A percentile compares a stretch with the other conserved stretches of the same genome.
These are phyloP conservation scores for Cornus controversa DNA, from an alignment of 148 eudicot species.

Conservation along the genomic window DNA sequence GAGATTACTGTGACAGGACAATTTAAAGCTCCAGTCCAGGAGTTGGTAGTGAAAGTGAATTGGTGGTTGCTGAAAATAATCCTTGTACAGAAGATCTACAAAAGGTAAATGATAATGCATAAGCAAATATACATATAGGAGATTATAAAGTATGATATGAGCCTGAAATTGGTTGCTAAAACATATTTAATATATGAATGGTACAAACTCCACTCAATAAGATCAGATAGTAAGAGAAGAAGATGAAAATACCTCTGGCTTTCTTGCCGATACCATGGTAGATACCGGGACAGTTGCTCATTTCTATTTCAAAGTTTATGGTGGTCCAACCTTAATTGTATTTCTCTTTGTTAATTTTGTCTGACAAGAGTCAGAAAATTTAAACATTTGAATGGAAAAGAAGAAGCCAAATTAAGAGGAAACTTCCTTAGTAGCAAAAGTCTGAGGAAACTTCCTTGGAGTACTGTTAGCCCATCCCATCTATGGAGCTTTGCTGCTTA, in stretches of 20 bases:
- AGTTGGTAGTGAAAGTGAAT: not conserved
- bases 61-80: slow-evolving; percentile 12
- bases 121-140: not conserved
- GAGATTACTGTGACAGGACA: slow-evolving; percentile 13
- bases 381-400: not conserved
- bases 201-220: not conserved
- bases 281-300: slow-evolving; percentile 20
- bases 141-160: not conserved
- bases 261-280: slow-evolving; percentile 18
- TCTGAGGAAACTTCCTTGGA: slow-evolving; percentile 10
- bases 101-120: not conserved
- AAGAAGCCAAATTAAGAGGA: slow-evolving; percentile 11
- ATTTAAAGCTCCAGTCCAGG: slow-evolving; percentile 8
- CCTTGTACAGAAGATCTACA: slow-evolving; percentile 27
- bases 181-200: not conserved
- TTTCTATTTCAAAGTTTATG: slow-evolving; percentile 2
- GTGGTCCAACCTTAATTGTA: not conserved
- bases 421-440: slow-evolving; percentile 16
- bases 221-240: too few species aligned
- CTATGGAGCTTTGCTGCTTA: too few species aligned
- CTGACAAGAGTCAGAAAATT: not conserved
- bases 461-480: too few species aligned
- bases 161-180: not conserved
- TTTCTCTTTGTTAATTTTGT: not conserved
- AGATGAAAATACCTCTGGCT: slow-evolving; percentile 20